Evolutionary conservation across 345 rosid genomes (phyloP).

Genomic region (Turnera subulata): DNA sequence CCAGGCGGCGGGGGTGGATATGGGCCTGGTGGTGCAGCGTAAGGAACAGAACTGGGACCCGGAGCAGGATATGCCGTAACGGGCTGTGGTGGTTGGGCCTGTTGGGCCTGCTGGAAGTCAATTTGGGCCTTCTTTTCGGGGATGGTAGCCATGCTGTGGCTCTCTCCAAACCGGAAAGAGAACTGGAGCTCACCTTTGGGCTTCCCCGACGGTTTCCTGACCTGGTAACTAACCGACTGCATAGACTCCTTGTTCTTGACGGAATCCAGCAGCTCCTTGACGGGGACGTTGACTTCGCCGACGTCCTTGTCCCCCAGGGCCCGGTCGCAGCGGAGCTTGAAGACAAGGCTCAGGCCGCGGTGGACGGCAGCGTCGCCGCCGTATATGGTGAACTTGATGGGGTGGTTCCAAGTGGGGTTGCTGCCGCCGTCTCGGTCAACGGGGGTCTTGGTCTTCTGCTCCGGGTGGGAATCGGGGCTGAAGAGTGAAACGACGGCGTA

Average conservation of each 20-base stretch:
- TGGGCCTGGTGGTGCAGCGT: background rate
- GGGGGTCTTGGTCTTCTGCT: conserved; percentile 41
- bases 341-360: conserved; percentile 43
- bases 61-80: conserved; percentile 16
- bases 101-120: background rate
- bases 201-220: conserved; percentile 60
- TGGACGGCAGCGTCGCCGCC: conserved; percentile 31
- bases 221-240: conserved; percentile 59
- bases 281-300: conserved; percentile 70
- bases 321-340: conserved; percentile 68
- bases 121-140: background rate
- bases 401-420: conserved; percentile 68
- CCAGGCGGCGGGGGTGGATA: conserved; percentile 25
- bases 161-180: conserved; percentile 53
- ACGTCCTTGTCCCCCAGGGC: conserved; percentile 60
- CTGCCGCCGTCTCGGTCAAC: conserved; percentile 46
- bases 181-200: conserved; percentile 62
- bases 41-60: conserved; percentile 13
- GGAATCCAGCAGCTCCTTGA: conserved; percentile 52
- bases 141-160: conserved; percentile 1
- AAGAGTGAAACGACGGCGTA: conserved; percentile 57
- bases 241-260: conserved; percentile 23
- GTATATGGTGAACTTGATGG: conserved; percentile 46
- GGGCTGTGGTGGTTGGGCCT: background rate
- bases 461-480: conserved; percentile 32